These are phyloP conservation scores for Tolypocladium nubicola DNA, from an alignment of 2,329 filamentous ascomycete genomes.

Conservation along the genomic window DNA sequence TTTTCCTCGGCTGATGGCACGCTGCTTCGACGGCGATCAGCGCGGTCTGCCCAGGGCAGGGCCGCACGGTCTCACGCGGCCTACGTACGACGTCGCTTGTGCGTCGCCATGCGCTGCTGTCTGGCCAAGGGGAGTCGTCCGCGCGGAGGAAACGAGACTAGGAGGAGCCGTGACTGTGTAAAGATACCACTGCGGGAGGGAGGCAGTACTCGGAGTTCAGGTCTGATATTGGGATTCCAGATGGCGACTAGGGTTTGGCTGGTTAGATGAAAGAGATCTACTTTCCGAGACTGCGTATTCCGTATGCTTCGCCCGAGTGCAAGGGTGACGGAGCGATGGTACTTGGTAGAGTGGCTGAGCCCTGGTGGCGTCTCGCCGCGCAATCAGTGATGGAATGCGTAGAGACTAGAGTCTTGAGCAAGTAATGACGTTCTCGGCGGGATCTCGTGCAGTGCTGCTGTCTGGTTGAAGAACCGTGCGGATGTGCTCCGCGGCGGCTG, in stretches of 20 bases:
- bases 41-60: neutral
- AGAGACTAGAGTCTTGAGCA: neutral
- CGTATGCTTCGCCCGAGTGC: neutral
- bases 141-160: neutral
- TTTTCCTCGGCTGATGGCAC: neutral
- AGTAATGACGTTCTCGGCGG: neutral
- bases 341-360: neutral
- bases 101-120: neutral
- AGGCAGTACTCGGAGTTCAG: constrained; percentile 1
- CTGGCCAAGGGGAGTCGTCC: neutral
- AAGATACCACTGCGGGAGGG: neutral
- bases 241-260: neutral
- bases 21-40: neutral
- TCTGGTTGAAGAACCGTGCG: neutral
- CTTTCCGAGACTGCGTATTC: neutral
- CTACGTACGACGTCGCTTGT: neutral
- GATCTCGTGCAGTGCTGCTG: neutral
- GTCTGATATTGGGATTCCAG: constrained; percentile 2
- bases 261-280: neutral
- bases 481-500: neutral
- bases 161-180: neutral
- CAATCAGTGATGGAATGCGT: neutral
- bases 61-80: neutral
- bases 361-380: neutral
- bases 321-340: neutral